phyloP scores from a whole-genome alignment of 2,329 filamentous ascomycete species.

The Diaporthe vaccinii region DNA sequence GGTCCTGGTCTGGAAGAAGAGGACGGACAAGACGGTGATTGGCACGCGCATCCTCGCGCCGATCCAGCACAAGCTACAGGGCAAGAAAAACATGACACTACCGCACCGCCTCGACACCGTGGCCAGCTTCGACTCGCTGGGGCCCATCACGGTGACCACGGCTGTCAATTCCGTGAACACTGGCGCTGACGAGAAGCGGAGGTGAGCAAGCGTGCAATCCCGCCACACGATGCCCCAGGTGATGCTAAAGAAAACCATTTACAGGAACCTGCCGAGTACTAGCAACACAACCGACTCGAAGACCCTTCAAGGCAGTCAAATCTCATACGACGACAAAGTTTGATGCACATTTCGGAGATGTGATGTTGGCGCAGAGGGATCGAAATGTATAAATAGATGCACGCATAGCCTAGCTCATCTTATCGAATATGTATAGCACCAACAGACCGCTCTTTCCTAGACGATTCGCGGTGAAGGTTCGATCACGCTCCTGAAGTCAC shows the following conservation, averaged over 20 bases:
- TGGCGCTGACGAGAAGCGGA: slow-evolving; percentile 15
- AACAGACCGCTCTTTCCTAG: neutral
- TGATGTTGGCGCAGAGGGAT: neutral
- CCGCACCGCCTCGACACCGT: slow-evolving; percentile 12
- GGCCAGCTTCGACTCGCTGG: slow-evolving; percentile 22
- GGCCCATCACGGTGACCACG: neutral
- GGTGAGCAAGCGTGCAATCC: neutral
- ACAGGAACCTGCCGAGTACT: slow-evolving; percentile 9
- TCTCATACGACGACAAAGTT: slow-evolving; percentile 9
- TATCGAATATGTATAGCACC: neutral
- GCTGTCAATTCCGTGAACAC: neutral
- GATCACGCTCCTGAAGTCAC: neutral
- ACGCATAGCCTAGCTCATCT: neutral
- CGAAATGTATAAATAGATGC: neutral
- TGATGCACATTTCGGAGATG: neutral
- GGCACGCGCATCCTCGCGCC: neutral
- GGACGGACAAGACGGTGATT: neutral
- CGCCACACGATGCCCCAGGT: neutral
- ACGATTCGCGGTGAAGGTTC: neutral
- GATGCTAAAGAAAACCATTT: neutral
- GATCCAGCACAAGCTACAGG: neutral
- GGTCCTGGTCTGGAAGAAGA: neutral
- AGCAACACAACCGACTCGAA: neutral
- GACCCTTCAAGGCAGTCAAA: slow-evolving; percentile 6
- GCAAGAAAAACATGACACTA: neutral